Conservation (phyloP, 1,139 yeast genomes). For the Insectozyma bohioensis region DNA sequence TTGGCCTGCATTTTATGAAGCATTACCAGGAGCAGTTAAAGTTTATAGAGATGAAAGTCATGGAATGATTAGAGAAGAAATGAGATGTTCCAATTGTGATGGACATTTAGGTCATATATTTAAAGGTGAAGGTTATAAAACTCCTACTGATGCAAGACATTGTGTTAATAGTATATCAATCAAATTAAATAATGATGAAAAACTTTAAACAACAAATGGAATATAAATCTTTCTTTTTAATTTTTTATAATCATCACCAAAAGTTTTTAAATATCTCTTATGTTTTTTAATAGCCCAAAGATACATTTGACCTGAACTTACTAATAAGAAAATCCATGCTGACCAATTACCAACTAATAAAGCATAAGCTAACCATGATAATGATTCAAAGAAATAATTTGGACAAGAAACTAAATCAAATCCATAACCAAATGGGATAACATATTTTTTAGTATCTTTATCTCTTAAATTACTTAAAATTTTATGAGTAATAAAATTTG, state of each 20-base stretch:
- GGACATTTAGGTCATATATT: conserved; percentile 96
- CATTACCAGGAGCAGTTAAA: conserved; percentile 75
- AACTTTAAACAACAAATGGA: conserved; percentile 40
- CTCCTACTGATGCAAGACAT: conserved; percentile 91
- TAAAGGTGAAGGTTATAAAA: conserved; percentile 87
- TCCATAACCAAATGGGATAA: conserved; percentile 48
- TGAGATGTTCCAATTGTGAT: conserved; percentile 84
- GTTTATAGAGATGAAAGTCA: conserved; percentile 57
- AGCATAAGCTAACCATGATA: conserved; percentile 71
- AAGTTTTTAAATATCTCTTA: conserved; percentile 61
- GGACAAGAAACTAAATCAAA: conserved; percentile 60
- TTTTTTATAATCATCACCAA: conserved; percentile 75
- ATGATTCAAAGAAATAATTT: conserved; percentile 84
- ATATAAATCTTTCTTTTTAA: conserved; percentile 62
- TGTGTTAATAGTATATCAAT: conserved; percentile 84
- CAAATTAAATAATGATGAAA: too few species aligned
- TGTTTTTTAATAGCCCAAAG: conserved; percentile 78
- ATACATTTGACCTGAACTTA: conserved; percentile 78
- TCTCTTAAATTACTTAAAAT: conserved; percentile 56
- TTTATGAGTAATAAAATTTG: conserved; percentile 71
- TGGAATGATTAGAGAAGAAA: conserved; percentile 86
- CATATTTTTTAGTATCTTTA: conserved; percentile 23
- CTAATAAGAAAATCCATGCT: conserved; percentile 64
- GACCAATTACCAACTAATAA: conserved; percentile 77
- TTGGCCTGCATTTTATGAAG: conserved; percentile 96